These are phyloP conservation scores for Candida dubliniensis DNA, from an alignment of 1,139 yeast species.

Conservation along the genomic window DNA sequence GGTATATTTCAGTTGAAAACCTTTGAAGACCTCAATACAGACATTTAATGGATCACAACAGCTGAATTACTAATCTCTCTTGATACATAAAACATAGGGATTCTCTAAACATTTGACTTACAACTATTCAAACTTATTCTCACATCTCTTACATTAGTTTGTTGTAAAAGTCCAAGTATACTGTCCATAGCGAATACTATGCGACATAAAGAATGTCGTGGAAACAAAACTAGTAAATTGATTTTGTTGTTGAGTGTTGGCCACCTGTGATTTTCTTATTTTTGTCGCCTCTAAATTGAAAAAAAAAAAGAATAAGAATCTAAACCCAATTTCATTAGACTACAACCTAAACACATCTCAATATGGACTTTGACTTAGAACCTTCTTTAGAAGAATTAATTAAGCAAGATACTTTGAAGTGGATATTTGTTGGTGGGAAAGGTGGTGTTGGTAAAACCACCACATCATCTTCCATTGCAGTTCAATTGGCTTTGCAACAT, in stretches of 20 bases:
- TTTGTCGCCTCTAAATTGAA: neutral
- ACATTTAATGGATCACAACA: no score
- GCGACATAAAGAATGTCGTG: neutral
- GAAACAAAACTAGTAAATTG: neutral
- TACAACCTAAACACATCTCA: neutral
- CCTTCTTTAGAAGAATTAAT: slow-evolving; percentile 69
- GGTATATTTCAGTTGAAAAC: no score
- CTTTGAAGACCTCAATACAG: no score
- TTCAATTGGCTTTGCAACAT: slow-evolving; percentile 80
- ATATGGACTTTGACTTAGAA: slow-evolving; percentile 53
- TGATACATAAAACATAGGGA: no score
- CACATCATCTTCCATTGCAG: slow-evolving; percentile 91
- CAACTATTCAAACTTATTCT: no score
- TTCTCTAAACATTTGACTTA: no score
- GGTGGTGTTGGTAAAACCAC: slow-evolving; percentile 99
- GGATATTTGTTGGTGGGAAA: slow-evolving; percentile 99
- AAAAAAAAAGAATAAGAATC: neutral
- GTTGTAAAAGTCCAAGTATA: no score
- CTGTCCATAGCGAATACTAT: no score
- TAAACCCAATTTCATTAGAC: neutral
- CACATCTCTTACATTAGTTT: no score
- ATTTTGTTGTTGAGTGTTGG: no score
- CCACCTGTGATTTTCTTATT: no score
- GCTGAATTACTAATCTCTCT: no score
- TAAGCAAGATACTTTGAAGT: slow-evolving; percentile 70